Percentiles rank a stretch among this genome's conserved stretches.
Evolutionary conservation across 2,329 filamentous ascomycete genomes (phyloP).

Genomic region (Xylariaceae sp.): DNA sequence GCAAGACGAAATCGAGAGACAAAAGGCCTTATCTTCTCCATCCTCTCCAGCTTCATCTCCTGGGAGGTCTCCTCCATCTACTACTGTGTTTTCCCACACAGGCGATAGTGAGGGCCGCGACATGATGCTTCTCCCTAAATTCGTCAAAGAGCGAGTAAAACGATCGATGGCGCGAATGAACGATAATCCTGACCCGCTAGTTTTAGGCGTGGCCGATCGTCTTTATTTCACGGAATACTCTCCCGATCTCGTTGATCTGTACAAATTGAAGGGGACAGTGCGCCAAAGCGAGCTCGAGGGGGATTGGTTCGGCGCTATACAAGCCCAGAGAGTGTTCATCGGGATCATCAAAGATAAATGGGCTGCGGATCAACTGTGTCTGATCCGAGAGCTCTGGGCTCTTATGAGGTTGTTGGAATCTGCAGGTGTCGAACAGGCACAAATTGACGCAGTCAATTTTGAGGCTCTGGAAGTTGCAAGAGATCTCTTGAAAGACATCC

Average conservation of each 20-base stretch:
- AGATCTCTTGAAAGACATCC: constrained; percentile 4
- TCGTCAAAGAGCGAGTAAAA: neutral
- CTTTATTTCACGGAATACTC: neutral
- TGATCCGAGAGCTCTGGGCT: constrained; percentile 11
- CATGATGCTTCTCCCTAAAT: neutral
- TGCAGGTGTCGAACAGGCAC: neutral
- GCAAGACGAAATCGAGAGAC: neutral
- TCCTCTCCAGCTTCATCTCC: neutral
- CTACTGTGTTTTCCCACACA: neutral
- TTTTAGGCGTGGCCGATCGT: neutral
- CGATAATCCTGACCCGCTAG: neutral
- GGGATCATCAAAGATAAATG: neutral
- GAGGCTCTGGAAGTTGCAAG: constrained; percentile 1
- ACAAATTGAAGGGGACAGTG: neutral
- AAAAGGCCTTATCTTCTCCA: constrained; percentile 1
- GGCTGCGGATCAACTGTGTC: neutral
- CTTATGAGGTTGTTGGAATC: constrained; percentile 1
- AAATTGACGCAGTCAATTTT: neutral
- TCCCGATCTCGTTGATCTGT: neutral
- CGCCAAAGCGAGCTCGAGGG: neutral
- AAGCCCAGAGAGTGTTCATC: neutral
- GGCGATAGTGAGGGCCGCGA: neutral
- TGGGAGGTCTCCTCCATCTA: neutral
- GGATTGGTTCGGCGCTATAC: neutral
- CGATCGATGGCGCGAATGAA: neutral